Conservation (phyloP, 257 asterid genomes). For the Solanum virginianum region DNA sequence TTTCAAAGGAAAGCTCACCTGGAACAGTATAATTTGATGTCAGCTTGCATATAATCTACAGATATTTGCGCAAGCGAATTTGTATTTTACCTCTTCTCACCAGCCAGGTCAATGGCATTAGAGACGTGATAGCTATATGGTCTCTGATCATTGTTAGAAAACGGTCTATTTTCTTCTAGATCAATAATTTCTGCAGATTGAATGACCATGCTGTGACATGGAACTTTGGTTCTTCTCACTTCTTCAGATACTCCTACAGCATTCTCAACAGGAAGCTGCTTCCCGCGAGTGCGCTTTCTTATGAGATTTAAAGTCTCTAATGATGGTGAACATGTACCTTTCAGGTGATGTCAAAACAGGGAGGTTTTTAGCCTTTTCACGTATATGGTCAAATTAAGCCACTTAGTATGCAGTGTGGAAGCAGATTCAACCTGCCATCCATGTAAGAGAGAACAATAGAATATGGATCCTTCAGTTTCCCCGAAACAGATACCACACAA, state of each 20-base stretch:
- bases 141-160: conserved; percentile 9
- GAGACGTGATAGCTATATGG: conserved; percentile 8
- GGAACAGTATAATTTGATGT: background rate
- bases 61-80: background rate
- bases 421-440: background rate
- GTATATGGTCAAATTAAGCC: conserved; percentile 55
- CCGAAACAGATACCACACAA: background rate
- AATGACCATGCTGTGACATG: conserved; percentile 4
- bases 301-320: conserved; percentile 52
- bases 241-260: conserved; percentile 29
- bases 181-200: conserved; percentile 15
- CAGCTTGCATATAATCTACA: background rate
- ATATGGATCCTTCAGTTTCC: background rate
- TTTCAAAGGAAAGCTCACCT: conserved; percentile 9
- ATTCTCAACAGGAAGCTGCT: conserved; percentile 35
- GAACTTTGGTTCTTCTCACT: conserved; percentile 12
- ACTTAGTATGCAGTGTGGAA: background rate
- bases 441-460: background rate
- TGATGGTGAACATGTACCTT: conserved; percentile 40
- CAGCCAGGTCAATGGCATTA: conserved; percentile 4
- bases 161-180: conserved; percentile 10
- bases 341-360: conserved; percentile 41
- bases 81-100: conserved; percentile 28
- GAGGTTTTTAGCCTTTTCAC: conserved; percentile 61
- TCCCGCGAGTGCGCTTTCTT: conserved; percentile 72